A percentile compares a stretch with the other conserved stretches of the same genome.
Evolutionary conservation across 805 yeast genomes (phyloP).

Genomic region (Nakazawaea holstii): DNA sequence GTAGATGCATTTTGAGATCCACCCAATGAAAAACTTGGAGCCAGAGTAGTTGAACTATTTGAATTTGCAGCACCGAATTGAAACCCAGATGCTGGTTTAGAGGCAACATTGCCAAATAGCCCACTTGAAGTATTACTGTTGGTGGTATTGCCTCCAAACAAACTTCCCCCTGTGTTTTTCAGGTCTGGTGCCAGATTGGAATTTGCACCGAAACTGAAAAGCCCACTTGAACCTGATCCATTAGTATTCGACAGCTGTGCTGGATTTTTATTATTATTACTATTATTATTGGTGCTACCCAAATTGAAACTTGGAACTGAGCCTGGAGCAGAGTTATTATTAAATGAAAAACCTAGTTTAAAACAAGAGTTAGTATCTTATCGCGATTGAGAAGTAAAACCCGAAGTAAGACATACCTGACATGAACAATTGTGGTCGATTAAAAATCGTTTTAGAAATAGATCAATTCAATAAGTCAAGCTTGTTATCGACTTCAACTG

Average conservation of each 20-base stretch:
- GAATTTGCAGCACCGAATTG: not conserved
- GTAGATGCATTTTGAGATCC: not conserved
- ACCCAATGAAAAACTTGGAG: constrained; percentile 1
- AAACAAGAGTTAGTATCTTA: not conserved
- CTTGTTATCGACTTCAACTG: too few relatives aligned
- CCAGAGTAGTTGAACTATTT: constrained; percentile 3
- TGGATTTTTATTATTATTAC: not conserved
- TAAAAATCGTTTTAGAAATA: not conserved
- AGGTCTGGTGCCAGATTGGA: not conserved
- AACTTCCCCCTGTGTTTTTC: not conserved
- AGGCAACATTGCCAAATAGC: constrained; percentile 4
- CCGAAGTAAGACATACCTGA: not conserved
- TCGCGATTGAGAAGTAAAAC: not conserved
- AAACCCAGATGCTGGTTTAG: not conserved
- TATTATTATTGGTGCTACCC: not conserved
- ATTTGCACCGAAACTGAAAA: not conserved
- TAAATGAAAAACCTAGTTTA: not conserved
- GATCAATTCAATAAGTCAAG: not conserved
- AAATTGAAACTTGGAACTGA: not conserved
- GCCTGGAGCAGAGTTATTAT: not conserved
- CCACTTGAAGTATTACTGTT: constrained; percentile 4
- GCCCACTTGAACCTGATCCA: not conserved
- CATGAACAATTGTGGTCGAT: not conserved
- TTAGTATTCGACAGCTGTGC: not conserved
- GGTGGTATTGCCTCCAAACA: not conserved